These are phyloP conservation scores for Paramecium tetraurelia DNA, from an alignment of 73 alveolate genomes.

Conservation along the genomic window DNA sequence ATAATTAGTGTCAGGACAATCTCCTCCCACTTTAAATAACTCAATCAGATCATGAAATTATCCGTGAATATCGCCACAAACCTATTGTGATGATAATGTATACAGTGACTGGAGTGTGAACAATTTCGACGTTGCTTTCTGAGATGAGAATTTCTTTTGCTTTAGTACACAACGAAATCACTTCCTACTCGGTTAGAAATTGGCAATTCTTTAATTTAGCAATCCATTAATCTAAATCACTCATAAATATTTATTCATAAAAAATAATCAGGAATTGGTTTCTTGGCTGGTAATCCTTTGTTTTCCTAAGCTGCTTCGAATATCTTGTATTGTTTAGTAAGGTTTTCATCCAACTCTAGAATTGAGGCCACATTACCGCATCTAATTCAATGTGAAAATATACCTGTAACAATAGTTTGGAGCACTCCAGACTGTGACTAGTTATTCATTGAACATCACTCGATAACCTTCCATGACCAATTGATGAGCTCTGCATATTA, in stretches of 20 bases:
- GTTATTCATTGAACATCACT: slow-evolving; percentile 72
- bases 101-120: slow-evolving; percentile 85
- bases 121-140: slow-evolving; percentile 80
- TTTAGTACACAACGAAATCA: slow-evolving; percentile 72
- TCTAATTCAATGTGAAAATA: slow-evolving; percentile 44
- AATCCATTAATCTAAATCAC: slow-evolving; percentile 69
- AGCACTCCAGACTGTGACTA: slow-evolving; percentile 89
- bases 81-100: not conserved
- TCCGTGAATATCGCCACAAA: slow-evolving; percentile 90
- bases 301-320: slow-evolving; percentile 92
- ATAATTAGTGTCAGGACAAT: slow-evolving; percentile 70
- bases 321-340: slow-evolving; percentile 72
- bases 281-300: slow-evolving; percentile 97
- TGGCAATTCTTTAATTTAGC: slow-evolving; percentile 77
- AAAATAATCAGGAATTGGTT: slow-evolving; percentile 99
- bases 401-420: slow-evolving; percentile 76
- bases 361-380: slow-evolving; percentile 86
- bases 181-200: slow-evolving; percentile 84
- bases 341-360: slow-evolving; percentile 85
- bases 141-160: slow-evolving; percentile 84
- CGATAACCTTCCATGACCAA: slow-evolving; percentile 96
- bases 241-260: slow-evolving; percentile 69
- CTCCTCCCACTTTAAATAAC: slow-evolving; percentile 77
- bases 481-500: slow-evolving; percentile 96
- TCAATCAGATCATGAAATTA: slow-evolving; percentile 82